Conservation (phyloP, 805 yeast genomes). For the Nakazawaea wickerhamii region DNA sequence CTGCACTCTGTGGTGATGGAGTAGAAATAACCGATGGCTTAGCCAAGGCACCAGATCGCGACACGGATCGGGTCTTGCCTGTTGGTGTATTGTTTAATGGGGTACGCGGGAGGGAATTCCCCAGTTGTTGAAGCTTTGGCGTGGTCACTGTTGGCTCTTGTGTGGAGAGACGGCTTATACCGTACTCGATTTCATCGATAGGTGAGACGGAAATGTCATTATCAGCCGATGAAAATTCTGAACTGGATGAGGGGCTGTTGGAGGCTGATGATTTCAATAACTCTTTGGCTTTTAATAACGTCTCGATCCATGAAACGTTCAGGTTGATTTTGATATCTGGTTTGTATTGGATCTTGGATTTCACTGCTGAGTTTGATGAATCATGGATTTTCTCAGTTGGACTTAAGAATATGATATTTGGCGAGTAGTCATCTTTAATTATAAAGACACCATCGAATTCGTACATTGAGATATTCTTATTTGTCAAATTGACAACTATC, state of each 20-base stretch:
- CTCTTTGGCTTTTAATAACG: slow-evolving; percentile 61
- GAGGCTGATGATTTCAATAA: slow-evolving; percentile 28
- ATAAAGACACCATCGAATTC: slow-evolving; percentile 49
- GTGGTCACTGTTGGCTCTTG: neutral
- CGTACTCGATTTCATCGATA: neutral
- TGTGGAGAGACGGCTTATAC: slow-evolving; percentile 2
- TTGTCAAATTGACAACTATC: slow-evolving; percentile 39
- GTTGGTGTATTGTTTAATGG: neutral
- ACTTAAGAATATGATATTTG: slow-evolving; percentile 10
- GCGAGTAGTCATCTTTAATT: slow-evolving; percentile 32
- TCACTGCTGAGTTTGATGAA: slow-evolving; percentile 55
- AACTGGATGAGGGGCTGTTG: neutral
- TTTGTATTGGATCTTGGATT: slow-evolving; percentile 36
- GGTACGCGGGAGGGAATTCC: neutral
- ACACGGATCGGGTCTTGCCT: neutral
- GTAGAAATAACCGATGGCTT: neutral
- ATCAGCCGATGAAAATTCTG: slow-evolving; percentile 6
- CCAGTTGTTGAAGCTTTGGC: neutral
- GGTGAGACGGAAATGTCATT: slow-evolving; percentile 5
- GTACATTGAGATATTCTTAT: slow-evolving; percentile 62
- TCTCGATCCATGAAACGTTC: slow-evolving; percentile 61
- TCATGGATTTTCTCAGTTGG: slow-evolving; percentile 22
- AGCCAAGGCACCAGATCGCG: neutral
- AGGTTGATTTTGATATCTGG: slow-evolving; percentile 38
- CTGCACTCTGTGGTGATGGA: neutral